Base-by-base conservation (phyloP, 305 asterid species). In the Andrographis paniculata region DNA sequence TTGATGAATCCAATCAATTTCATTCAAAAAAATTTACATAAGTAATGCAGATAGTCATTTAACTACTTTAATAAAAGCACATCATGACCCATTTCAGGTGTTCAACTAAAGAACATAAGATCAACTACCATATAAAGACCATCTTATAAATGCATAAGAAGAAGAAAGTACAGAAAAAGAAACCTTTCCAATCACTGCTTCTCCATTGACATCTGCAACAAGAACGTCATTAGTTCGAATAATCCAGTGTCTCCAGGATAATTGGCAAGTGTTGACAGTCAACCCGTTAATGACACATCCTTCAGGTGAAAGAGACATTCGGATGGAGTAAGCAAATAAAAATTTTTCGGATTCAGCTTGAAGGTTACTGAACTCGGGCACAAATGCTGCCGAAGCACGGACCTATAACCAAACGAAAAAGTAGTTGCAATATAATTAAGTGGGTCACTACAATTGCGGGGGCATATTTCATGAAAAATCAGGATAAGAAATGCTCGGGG, bases 171-270 rank as follows among this genome's bases (percentile, higher is more conserved):
- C 3, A n/a, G 15, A 35, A 35, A 13, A 35, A 35, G 1, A 58
- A 51, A 85, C 96, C 96, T 78, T 62, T 47, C 96, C 98, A 28
- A 91, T 80, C 55, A 89, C 96, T 45, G 87, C 98, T 75, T 86
- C 94, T n/a, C 80, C 98, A 55, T 77, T 70, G 43, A 69, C 64
- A 19, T 65, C 60, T 56, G 76, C 64, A 58, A 77, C 76, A 56
- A 86, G 44, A 53, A 45, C 56, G 61, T 78, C 81, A 42, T 72
- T 68, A 38, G 65, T 65, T 20, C 78, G 72, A 54, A 91, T 80
- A 62, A 53, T 64, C 98, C 98, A 91, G 64, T 57, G 94, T 61
- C 98, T 82, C 78, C 82, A 64, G 67, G 80, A 69, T 52, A 91
- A 64, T 43, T 91, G 98, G 68, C 98, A 91, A 47, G 95, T 76